These are phyloP conservation scores for Boletus fagicola DNA, from an alignment of 768 basidiomycete species.

Conservation along the genomic window DNA sequence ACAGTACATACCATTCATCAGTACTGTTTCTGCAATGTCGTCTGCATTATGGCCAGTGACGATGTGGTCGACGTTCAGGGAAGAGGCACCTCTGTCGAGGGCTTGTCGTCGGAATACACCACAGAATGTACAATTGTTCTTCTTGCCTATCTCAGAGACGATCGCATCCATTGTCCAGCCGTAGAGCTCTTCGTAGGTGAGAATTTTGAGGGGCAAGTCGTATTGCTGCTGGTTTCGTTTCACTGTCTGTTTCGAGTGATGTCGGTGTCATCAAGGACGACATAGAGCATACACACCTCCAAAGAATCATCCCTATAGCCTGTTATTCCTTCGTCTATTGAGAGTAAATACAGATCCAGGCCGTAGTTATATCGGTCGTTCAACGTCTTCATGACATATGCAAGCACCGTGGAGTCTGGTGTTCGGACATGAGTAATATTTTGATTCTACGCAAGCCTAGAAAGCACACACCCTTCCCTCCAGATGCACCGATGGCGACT, in stretches of 20 bases:
- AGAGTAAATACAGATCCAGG: constrained; percentile 85
- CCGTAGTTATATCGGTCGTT: constrained; percentile 95
- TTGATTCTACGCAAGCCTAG: background rate
- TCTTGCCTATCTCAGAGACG: constrained; percentile 90
- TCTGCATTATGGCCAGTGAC: constrained; percentile 99
- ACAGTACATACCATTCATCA: constrained; percentile 88
- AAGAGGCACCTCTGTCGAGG: constrained; percentile 88
- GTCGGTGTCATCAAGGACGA: constrained; percentile 4
- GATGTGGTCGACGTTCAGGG: constrained; percentile 90
- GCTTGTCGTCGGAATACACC: constrained; percentile 97
- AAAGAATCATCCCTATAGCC: constrained; percentile 97
- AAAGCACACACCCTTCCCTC: constrained; percentile 79
- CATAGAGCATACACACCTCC: constrained; percentile 53
- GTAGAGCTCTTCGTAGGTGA: constrained; percentile 94
- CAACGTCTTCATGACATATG: constrained; percentile 93
- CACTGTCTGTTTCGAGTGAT: constrained; percentile 65
- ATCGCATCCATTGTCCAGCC: constrained; percentile 99
- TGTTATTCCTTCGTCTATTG: constrained; percentile 98
- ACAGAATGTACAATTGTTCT: constrained; percentile 99
- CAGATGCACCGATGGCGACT: constrained; percentile 97
- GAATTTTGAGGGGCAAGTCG: constrained; percentile 90
- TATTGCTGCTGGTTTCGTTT: constrained; percentile 97
- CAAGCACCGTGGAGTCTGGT: constrained; percentile 94
- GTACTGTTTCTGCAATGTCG: constrained; percentile 96
- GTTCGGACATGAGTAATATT: background rate